These are phyloP conservation scores for Retiboletus flavoniger DNA, from an alignment of 1,284 basidiomycete species.

Conservation along the genomic window DNA sequence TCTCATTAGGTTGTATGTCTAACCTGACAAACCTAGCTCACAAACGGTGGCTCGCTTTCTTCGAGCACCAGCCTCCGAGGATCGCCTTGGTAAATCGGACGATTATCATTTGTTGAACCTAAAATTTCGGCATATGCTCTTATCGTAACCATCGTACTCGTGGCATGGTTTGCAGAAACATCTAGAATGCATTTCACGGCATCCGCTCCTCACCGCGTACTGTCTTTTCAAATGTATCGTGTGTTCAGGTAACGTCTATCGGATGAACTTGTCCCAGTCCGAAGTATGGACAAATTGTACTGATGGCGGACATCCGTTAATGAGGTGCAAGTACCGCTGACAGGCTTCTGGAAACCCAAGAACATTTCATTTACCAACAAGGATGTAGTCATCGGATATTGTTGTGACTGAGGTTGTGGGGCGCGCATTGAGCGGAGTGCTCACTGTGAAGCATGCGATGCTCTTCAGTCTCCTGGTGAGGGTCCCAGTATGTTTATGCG, in stretches of 20 bases:
- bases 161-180: slow-evolving; percentile 6
- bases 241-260: neutral
- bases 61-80: slow-evolving; percentile 40
- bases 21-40: slow-evolving; percentile 35
- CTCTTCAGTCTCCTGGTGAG: neutral
- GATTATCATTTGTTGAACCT: neutral
- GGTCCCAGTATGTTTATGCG: neutral
- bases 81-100: slow-evolving; percentile 47
- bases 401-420: neutral
- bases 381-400: slow-evolving; percentile 1
- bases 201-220: neutral
- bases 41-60: slow-evolving; percentile 43
- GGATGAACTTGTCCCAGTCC: neutral
- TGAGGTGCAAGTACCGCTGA: neutral
- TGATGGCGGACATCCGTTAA: neutral
- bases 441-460: neutral
- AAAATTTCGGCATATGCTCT: slow-evolving; percentile 3
- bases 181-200: slow-evolving; percentile 8
- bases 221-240: neutral
- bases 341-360: slow-evolving; percentile 8
- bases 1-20: slow-evolving; percentile 1
- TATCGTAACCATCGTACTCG: slow-evolving; percentile 13
- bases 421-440: slow-evolving; percentile 11
- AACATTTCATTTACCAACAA: slow-evolving; percentile 5
- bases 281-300: neutral